These are phyloP conservation scores for Pichia californica DNA, from an alignment of 805 yeast species.

Conservation along the genomic window DNA sequence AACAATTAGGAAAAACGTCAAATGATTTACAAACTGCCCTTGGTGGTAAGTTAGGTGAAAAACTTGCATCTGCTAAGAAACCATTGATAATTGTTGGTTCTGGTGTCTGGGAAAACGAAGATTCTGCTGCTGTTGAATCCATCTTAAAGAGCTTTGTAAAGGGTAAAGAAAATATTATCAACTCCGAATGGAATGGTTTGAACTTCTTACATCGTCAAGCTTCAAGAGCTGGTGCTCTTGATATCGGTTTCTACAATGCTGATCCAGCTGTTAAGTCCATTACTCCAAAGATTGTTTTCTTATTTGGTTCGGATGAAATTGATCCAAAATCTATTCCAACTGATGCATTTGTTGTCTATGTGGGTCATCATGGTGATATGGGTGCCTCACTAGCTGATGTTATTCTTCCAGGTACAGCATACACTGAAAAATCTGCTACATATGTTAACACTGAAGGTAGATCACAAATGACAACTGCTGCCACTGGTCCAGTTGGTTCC, in stretches of 20 bases:
- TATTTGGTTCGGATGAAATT: conserved; percentile 81
- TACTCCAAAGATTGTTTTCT: conserved; percentile 68
- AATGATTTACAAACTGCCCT: conserved; percentile 54
- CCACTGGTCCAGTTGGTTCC: conserved; percentile 79
- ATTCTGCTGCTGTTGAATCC: conserved; percentile 54
- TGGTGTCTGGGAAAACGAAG: conserved; percentile 63
- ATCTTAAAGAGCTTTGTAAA: conserved; percentile 54
- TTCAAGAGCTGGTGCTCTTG: conserved; percentile 81
- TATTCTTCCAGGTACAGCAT: conserved; percentile 80
- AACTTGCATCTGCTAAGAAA: conserved; percentile 55
- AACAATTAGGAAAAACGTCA: conserved; percentile 56
- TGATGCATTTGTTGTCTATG: conserved; percentile 83
- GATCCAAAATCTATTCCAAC: conserved; percentile 62
- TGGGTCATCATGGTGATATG: conserved; percentile 87
- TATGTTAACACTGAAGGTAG: conserved; percentile 89
- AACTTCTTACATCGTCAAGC: conserved; percentile 80
- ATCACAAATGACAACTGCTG: conserved; percentile 78
- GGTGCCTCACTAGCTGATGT: conserved; percentile 90
- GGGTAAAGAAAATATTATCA: conserved; percentile 52
- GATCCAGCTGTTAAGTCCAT: conserved; percentile 39
- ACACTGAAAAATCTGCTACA: conserved; percentile 80
- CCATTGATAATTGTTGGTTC: conserved; percentile 82
- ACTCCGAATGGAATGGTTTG: conserved; percentile 75
- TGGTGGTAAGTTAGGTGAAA: conserved; percentile 61
- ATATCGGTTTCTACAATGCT: conserved; percentile 64